Base-by-base conservation (phyloP, 352 stramenopile genomes). In the Pythium oligandrum region DNA sequence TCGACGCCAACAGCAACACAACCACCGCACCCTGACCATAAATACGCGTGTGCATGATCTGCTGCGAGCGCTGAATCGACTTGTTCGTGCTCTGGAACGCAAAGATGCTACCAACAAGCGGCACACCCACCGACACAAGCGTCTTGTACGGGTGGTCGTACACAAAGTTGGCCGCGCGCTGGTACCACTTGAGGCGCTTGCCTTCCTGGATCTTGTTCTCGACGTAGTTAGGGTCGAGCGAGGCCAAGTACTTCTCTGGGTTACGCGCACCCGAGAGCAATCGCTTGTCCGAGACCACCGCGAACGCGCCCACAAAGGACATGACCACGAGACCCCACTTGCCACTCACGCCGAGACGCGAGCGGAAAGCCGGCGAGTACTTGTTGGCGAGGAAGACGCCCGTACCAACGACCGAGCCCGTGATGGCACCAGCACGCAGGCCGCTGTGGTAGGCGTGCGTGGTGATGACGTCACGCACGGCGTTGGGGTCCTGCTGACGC, bases 1-100 rank as follows among this genome's bases (percentile, higher is more conserved):
- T 93, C 46, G 83, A 84, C 61, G 72, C 67, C 32, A 93, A 61
- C 51, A 93, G 66, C 49, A 93, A 44, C 33, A 85, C 63, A 3
- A 93, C 78, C 1, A 89, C 73, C 0, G 78, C 64, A 17, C 64
- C 71, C 48, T 93, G 83, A 48, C 83, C 80, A 66, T 93, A 93
- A 49, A 93, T 86, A 53, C 83, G 80, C 44, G 83, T 88, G 69
- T 90, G 74, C 83, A 93, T 93, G 63, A 93, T 84, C 79, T 90
- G 76, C 70, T 93, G 83, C 56, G 83, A 91, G 5, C 60, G 43
- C 40, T 73, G 70, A 62, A 93, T 84, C 46, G 68, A 68, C 59
- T 68, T 77, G 68, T 93, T 91, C 45, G 80, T 59, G 51, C 68
- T 66, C 67, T 93, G 83, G 53, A 73, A 82, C 17, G 68, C 55